Evolutionary conservation across 768 basidiomycete species (phyloP).

Genomic region (Pleurotus sapidus): DNA sequence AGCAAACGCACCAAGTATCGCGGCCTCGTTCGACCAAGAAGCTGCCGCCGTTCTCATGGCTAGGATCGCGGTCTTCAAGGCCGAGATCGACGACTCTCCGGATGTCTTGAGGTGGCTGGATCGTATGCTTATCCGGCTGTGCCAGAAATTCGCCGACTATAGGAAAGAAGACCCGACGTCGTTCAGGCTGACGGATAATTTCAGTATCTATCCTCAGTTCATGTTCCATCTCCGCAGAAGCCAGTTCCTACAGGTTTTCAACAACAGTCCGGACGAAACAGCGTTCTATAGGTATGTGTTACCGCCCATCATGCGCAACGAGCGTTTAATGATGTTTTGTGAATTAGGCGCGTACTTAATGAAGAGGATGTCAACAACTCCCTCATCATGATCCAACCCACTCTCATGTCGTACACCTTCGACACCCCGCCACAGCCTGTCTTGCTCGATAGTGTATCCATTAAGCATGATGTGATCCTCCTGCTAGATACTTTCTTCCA

Average conservation of each 20-base stretch:
- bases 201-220: conserved; percentile 99
- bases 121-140: conserved; percentile 96
- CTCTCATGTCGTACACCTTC: conserved; percentile 97
- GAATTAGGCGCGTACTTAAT: conserved; percentile 82
- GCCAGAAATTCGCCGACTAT: conserved; percentile 99
- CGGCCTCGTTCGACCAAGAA: conserved; percentile 96
- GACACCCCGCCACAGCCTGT: conserved; percentile 92
- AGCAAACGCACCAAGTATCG: conserved; percentile 91
- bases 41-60: conserved; percentile 98
- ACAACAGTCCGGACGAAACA: conserved; percentile 99
- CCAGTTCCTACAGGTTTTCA: conserved; percentile 99
- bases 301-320: neutral
- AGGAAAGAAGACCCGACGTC: conserved; percentile 95
- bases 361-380: conserved; percentile 99
- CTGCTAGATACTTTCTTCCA: conserved; percentile 99
- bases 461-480: conserved; percentile 94
- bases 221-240: conserved; percentile 98
- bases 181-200: conserved; percentile 92
- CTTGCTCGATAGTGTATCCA: conserved; percentile 94
- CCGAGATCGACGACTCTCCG: conserved; percentile 96
- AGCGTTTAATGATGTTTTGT: neutral
- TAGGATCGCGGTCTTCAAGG: conserved; percentile 98
- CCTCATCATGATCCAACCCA: conserved; percentile 99
- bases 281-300: conserved; percentile 86
- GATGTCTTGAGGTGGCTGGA: conserved; percentile 98